Percentiles rank a stretch among this genome's conserved stretches.
Conservation (phyloP, 352 stramenopile species). For the Globisporangium alternatum region DNA sequence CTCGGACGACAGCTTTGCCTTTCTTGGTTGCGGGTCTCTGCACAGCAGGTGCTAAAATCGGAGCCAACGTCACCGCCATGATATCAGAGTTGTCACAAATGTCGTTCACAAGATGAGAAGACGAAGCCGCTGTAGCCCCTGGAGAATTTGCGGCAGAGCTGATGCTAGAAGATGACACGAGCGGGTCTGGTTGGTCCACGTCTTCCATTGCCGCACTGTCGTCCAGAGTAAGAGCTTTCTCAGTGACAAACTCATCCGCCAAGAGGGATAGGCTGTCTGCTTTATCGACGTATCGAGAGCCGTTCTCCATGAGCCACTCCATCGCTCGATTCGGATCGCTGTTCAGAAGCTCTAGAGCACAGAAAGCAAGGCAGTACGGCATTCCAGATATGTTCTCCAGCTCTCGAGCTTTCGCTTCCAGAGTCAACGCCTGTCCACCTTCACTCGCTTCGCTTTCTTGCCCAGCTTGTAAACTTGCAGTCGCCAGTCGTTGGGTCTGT, state of each 20-base stretch:
- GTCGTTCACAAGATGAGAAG: conserved; percentile 16
- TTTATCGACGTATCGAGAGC: conserved; percentile 53
- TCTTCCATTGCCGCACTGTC: conserved; percentile 75
- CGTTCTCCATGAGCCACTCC: conserved; percentile 88
- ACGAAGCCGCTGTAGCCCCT: background rate
- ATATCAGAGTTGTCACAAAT: conserved; percentile 50
- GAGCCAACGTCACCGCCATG: conserved; percentile 76
- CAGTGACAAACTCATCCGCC: conserved; percentile 43
- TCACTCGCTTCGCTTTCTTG: conserved; percentile 17
- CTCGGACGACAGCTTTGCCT: conserved; percentile 8
- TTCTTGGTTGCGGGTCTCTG: conserved; percentile 24
- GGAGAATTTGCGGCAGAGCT: conserved; percentile 7
- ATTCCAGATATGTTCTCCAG: conserved; percentile 76
- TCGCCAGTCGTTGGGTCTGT: conserved; percentile 49
- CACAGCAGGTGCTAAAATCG: conserved; percentile 55
- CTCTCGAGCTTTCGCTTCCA: conserved; percentile 68
- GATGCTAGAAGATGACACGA: conserved; percentile 36
- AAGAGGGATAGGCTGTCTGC: conserved; percentile 45
- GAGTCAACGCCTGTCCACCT: conserved; percentile 19
- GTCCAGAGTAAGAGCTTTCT: conserved; percentile 42
- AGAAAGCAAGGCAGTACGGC: conserved; percentile 56
- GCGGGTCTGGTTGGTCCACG: conserved; percentile 65
- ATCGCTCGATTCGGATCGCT: conserved; percentile 82
- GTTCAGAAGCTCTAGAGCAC: conserved; percentile 73
- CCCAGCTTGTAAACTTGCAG: conserved; percentile 36